Evolutionary conservation across 345 rosid species (phyloP).

Genomic region (Arabidopsis suecica): DNA sequence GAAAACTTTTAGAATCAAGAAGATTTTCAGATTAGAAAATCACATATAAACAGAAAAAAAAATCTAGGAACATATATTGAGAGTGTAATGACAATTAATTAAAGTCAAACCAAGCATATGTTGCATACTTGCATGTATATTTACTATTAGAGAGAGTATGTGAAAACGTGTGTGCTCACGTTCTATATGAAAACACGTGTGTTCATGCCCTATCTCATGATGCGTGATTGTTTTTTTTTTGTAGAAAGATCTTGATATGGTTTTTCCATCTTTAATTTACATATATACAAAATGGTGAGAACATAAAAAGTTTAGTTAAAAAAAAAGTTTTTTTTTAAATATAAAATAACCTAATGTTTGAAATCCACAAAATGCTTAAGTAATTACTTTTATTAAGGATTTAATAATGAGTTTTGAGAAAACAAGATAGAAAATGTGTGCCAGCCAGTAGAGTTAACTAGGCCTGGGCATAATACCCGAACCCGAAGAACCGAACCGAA

Average conservation of each 20-base stretch:
- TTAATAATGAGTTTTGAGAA: not conserved
- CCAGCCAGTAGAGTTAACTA: not conserved
- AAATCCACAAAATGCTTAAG: not conserved
- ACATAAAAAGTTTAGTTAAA: too few relatives aligned
- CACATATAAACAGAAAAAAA: not conserved
- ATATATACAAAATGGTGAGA: too few relatives aligned
- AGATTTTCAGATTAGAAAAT: conserved; percentile 19
- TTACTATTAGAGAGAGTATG: not conserved
- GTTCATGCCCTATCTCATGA: not conserved
- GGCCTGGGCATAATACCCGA: too few relatives aligned
- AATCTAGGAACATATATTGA: conserved; percentile 23
- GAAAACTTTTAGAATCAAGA: conserved; percentile 25
- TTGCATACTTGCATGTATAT: not conserved
- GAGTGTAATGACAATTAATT: conserved; percentile 3
- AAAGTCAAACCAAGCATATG: not conserved
- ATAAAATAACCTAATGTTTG: not conserved
- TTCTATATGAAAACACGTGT: not conserved
- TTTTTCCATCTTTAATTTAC: too few relatives aligned
- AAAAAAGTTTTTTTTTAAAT: too few relatives aligned
- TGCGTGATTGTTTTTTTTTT: not conserved
- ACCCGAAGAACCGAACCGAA: too few relatives aligned
- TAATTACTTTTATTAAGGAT: not conserved
- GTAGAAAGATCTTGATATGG: not conserved
- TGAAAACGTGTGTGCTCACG: not conserved
- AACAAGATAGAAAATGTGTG: not conserved